Conservation (phyloP, 2,329 filamentous ascomycete genomes). For the Boeremia lycopersici region DNA sequence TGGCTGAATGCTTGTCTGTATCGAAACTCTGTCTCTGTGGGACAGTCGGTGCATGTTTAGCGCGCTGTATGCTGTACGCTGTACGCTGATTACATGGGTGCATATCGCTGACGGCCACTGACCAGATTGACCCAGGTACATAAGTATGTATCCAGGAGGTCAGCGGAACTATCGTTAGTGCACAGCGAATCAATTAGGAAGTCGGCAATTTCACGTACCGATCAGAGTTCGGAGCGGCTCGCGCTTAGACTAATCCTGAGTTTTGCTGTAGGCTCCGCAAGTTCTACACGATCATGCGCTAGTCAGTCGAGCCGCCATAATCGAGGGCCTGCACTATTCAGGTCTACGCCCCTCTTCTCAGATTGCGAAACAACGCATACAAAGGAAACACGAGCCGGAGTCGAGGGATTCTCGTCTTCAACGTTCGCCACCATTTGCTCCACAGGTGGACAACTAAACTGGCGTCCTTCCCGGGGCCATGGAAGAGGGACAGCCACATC, state of each 20-base stretch:
- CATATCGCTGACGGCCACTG: neutral
- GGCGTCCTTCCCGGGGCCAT: conserved; percentile 43
- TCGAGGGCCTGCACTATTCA: conserved; percentile 12
- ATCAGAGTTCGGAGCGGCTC: conserved; percentile 12
- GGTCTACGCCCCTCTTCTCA: conserved; percentile 10
- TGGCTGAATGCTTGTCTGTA: neutral
- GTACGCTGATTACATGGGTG: neutral
- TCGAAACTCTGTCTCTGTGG: neutral
- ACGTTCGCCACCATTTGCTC: conserved; percentile 23
- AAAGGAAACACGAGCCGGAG: neutral
- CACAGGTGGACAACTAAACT: conserved; percentile 23
- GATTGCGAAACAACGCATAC: conserved; percentile 2
- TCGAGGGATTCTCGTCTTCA: conserved; percentile 2
- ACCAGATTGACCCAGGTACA: neutral
- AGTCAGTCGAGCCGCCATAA: conserved; percentile 17
- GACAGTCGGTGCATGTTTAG: conserved; percentile 8
- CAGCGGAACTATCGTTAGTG: neutral
- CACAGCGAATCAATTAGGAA: neutral
- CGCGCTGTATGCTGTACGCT: conserved; percentile 2
- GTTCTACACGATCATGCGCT: conserved; percentile 13
- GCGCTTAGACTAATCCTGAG: conserved; percentile 7
- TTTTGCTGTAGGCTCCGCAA: conserved; percentile 14
- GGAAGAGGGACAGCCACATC: conserved; percentile 46
- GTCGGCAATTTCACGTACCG: conserved; percentile 9
- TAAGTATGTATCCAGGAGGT: conserved; percentile 7